A percentile compares a stretch with the other conserved stretches of the same genome.
phyloP scores from a whole-genome alignment of 441 rosid species.

The Syzygium malaccense region DNA sequence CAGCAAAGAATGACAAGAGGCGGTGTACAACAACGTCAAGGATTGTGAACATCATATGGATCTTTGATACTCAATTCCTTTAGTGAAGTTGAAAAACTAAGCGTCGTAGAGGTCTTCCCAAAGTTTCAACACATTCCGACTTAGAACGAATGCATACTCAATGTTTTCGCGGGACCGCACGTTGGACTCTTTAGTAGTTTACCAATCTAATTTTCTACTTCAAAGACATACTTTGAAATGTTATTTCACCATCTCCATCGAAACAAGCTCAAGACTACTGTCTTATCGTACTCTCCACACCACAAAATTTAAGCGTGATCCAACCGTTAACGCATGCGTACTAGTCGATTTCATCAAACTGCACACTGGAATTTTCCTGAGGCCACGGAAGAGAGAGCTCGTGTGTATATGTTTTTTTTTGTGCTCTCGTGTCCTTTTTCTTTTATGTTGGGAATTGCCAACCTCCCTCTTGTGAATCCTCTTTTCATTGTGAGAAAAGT shows the following conservation, averaged over 20 bases:
- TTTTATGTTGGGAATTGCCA: too few species aligned
- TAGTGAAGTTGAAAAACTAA: background rate
- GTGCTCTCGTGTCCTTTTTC: too few species aligned
- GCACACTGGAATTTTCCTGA: background rate
- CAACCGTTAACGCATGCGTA: background rate
- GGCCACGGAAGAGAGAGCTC: background rate
- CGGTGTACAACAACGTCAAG: background rate
- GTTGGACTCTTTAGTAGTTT: background rate
- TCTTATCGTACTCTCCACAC: background rate
- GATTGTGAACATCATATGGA: background rate
- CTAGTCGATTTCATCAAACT: background rate
- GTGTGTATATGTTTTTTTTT: background rate
- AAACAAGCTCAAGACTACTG: background rate
- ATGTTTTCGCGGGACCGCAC: background rate
- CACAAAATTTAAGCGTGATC: background rate
- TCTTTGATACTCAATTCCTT: background rate
- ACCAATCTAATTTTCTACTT: background rate
- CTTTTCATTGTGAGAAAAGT: too few species aligned
- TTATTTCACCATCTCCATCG: background rate
- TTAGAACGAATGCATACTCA: background rate
- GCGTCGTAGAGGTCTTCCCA: background rate
- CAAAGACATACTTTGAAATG: background rate
- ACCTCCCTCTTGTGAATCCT: too few species aligned
- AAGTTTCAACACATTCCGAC: background rate
- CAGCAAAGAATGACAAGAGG: background rate